Evolutionary conservation across 768 basidiomycete species (phyloP), one percentile per base, ranked within the genome.

Genomic region (Xerocomellus chrysenteron): DNA sequence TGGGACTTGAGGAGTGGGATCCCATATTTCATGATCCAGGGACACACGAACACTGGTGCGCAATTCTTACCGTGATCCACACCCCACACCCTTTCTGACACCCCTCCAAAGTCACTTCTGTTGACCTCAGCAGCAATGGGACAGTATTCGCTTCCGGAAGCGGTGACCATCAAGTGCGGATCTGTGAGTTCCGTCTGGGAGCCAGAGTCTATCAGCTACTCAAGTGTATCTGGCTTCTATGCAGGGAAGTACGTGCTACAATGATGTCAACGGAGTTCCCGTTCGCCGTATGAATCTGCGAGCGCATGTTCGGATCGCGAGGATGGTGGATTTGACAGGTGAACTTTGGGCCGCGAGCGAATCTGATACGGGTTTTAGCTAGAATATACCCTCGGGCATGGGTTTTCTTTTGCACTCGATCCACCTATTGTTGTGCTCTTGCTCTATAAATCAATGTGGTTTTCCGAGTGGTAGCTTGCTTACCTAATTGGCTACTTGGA

Each of bases 111-210:
- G 74, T 76, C 21, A 76, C 73, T 12, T 71, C 75, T 35, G 73
- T 75, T n/a, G 76, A 73, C 66, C 65, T 75, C 49, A 68, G 71
- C 55, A 61, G 55, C 24, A 62, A 69, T 49, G 75, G 74, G 6
- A 57, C 54, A 17, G 40, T 62, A 33, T 59, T 75, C 17, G 76
- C 69, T 51, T 76, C 75, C 2, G 74, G 74, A 56, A 75, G 74
- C 28, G 74, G 74, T 26, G 74, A 75, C 61, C 63, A 62, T 47
- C 60, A 68, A 60, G 71, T 73, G 50, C 68, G 75, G 57, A 74
- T 75, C 57, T 76, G 74, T 76, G 54, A 60, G 71, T 61, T 42
- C 30, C 45, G 45, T 49, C 44, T 47, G 40, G 33, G 40, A 45
- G 30, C 42, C 28, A 41, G 44, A 58, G 59, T 57, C 36, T 56